Conservation (phyloP, 208 protist species). For the Acanthamoeba lenticulata region DNA sequence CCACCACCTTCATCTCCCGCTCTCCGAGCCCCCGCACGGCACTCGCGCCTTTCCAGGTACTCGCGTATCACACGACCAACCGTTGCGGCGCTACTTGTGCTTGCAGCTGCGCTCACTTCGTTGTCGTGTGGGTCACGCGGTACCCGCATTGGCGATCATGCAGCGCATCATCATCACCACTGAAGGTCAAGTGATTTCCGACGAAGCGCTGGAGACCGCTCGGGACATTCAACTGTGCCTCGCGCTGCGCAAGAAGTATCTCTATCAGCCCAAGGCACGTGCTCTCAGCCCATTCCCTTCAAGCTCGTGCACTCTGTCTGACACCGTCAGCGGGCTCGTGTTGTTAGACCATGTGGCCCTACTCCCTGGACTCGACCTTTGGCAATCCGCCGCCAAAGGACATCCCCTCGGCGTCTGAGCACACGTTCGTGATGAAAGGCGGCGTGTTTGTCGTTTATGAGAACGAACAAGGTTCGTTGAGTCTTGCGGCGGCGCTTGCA, state of each 20-base stretch:
- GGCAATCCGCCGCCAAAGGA: background rate
- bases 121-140: background rate
- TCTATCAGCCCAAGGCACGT: conserved; percentile 29
- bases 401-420: background rate
- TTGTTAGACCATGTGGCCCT: background rate
- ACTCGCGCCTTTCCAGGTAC: background rate
- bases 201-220: background rate
- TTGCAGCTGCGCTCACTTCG: too few relatives aligned
- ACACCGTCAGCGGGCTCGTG: background rate
- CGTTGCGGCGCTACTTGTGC: background rate
- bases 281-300: background rate
- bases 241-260: conserved; percentile 11
- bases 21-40: background rate
- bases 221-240: background rate
- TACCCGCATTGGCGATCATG: background rate
- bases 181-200: background rate
- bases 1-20: background rate
- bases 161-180: conserved; percentile 28
- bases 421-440: background rate
- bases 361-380: conserved; percentile 7
- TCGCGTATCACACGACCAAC: background rate
- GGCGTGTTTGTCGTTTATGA: background rate
- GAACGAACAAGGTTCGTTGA: background rate
- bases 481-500: background rate
- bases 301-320: background rate